These are phyloP conservation scores for Salix udensis DNA, from an alignment of 345 rosid species.

Conservation along the genomic window DNA sequence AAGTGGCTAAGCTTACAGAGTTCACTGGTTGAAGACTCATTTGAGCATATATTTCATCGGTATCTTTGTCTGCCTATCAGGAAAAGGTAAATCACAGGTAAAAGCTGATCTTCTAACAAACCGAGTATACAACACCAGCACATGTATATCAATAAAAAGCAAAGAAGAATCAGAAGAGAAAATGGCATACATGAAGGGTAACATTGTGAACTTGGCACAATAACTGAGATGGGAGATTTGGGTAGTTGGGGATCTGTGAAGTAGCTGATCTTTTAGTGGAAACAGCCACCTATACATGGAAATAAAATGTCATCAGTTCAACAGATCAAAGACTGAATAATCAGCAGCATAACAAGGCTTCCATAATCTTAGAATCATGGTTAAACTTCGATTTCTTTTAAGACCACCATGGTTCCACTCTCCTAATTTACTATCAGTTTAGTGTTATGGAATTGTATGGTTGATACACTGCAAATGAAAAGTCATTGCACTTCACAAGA, in stretches of 20 bases:
- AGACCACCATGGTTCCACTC: not conserved
- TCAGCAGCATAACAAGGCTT: not conserved
- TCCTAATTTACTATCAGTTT: not conserved
- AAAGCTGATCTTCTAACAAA: not conserved
- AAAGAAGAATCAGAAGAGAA: not conserved
- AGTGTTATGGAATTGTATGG: not conserved
- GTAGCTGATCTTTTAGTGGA: constrained; percentile 89
- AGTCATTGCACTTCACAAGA: not conserved
- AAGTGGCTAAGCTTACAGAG: constrained; percentile 48
- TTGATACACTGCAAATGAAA: not conserved
- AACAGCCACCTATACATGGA: constrained; percentile 61
- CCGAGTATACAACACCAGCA: not conserved
- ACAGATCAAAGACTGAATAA: not conserved
- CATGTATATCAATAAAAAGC: not conserved
- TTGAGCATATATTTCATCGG: constrained; percentile 91
- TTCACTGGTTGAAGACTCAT: constrained; percentile 96
- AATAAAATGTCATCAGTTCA: not conserved
- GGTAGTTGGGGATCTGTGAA: constrained; percentile 89
- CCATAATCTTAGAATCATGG: not conserved
- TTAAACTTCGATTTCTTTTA: not conserved
- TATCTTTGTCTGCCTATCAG: constrained; percentile 86
- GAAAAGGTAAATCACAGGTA: constrained; percentile 1
- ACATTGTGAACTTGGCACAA: constrained; percentile 97
- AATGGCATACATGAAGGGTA: constrained; percentile 61
- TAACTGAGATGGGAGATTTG: constrained; percentile 88